Evolutionary conservation across 805 yeast genomes (phyloP), one percentile per base, ranked within the genome.

Genomic region (Ogataea degrootiae): DNA sequence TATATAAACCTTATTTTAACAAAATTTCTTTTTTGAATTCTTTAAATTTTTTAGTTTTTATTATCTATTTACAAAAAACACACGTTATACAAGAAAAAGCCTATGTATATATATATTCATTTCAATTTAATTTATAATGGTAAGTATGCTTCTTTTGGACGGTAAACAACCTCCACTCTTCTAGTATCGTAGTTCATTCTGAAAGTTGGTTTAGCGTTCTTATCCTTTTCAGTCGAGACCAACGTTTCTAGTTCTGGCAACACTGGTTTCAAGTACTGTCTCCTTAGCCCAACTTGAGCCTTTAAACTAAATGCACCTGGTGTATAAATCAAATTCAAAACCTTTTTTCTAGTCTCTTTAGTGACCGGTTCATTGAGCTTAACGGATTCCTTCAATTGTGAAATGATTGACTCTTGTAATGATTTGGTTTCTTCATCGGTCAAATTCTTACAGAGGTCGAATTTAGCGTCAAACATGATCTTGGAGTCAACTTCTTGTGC

Each of bases 101-200:
- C 19, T 7, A 7, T 4, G 14, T 37, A 37, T 9, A 21, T 37
- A 37, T n/a, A 37, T 11, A 17, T 36, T 7, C 7, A 12, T 36
- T 21, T 37, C 39, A 12, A 22, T 37, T 21, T 21, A 37, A 22
- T 14, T 38, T 23, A 39, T 17, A 39, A 26, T 26, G 23, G 41
- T 5, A 59, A 41, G 48, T 78, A 79, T 9, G 82, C 81, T 31
- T 70, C 75, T 55, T 73, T 76, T 31, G 79, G 69, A 66, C 85
- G 78, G 46, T 76, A 72, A 49, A 83, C 69, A 6, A 73, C 67
- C 50, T 79, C 82, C 36, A 83, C 71, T 49, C 65, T 70, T 53
- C 79, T 71, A 41, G 72, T 72, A 21, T 68, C 73, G 46, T 80
- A 77, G 62, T 87, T 82, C 76, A 83, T 87, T 48, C 82, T 75